phyloP scores from a whole-genome alignment of 129 eudicot species.

The Mikania micrantha region DNA sequence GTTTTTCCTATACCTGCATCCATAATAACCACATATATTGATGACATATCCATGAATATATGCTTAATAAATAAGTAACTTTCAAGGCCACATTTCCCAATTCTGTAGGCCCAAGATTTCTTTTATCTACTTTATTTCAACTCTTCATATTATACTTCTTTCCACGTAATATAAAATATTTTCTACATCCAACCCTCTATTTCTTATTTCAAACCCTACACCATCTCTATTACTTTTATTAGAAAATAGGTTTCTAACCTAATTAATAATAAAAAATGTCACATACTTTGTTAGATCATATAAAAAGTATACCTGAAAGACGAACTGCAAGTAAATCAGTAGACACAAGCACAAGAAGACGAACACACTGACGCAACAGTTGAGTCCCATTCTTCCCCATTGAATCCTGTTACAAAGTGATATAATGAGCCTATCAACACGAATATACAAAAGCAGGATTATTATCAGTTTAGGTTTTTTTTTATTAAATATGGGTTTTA shows the following conservation, averaged over 20 bases:
- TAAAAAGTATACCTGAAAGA: conserved; percentile 53
- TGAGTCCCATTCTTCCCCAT: conserved; percentile 98
- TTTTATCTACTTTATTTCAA: no score
- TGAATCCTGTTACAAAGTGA: conserved; percentile 65
- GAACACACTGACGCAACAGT: conserved; percentile 94
- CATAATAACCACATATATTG: conserved; percentile 5
- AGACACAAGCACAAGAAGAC: conserved; percentile 92
- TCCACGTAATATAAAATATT: no score
- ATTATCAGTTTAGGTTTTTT: background rate
- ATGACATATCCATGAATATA: background rate
- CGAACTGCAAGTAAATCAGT: conserved; percentile 92
- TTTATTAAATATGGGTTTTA: conserved; percentile 17
- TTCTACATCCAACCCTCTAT: no score
- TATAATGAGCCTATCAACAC: background rate
- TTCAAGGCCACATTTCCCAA: no score
- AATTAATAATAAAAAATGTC: background rate
- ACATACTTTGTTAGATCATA: background rate
- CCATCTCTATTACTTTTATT: no score
- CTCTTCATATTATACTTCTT: no score
- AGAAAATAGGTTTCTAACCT: no score
- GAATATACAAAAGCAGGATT: background rate
- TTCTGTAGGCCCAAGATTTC: no score
- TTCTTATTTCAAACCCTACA: no score
- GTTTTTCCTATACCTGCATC: conserved; percentile 87
- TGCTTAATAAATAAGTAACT: no score